These are phyloP conservation scores for Sclerotinia glacialis DNA, from an alignment of 2,329 filamentous ascomycete genomes.

Conservation along the genomic window DNA sequence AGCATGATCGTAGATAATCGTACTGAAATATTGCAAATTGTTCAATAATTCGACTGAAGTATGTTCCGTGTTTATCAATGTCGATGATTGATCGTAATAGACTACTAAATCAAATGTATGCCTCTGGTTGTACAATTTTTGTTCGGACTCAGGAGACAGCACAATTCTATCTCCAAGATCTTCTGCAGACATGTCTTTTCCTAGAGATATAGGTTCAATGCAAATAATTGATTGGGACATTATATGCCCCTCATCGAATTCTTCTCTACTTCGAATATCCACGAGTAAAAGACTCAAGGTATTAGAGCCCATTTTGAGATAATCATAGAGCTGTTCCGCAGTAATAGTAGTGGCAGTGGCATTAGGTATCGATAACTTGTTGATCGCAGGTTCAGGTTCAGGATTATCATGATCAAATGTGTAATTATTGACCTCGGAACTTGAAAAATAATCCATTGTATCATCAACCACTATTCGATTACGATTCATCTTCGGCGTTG, in stretches of 20 bases:
- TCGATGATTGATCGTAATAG: conserved; percentile 76
- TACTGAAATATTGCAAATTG: conserved; percentile 70
- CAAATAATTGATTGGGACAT: conserved; percentile 81
- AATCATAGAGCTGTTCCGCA: conserved; percentile 67
- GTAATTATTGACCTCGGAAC: conserved; percentile 23
- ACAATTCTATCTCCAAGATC: conserved; percentile 67
- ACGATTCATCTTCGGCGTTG: conserved; percentile 32
- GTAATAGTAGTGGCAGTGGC: conserved; percentile 32
- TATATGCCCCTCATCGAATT: conserved; percentile 88
- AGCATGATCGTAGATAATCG: conserved; percentile 81
- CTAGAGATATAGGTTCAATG: conserved; percentile 76
- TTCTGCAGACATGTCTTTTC: conserved; percentile 62
- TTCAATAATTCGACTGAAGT: conserved; percentile 45
- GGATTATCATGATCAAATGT: conserved; percentile 19
- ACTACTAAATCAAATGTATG: conserved; percentile 83
- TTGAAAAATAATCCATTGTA: conserved; percentile 32
- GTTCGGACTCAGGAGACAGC: conserved; percentile 71
- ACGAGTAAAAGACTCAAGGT: conserved; percentile 72
- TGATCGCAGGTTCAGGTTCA: not conserved
- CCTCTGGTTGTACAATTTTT: conserved; percentile 66
- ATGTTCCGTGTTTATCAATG: conserved; percentile 36
- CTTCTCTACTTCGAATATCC: conserved; percentile 75
- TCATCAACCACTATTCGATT: conserved; percentile 29
- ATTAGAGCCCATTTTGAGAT: conserved; percentile 55
- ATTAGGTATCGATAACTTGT: conserved; percentile 25